Evolutionary conservation across 129 eudicot species (phyloP).

Genomic region (Calendula officinalis): DNA sequence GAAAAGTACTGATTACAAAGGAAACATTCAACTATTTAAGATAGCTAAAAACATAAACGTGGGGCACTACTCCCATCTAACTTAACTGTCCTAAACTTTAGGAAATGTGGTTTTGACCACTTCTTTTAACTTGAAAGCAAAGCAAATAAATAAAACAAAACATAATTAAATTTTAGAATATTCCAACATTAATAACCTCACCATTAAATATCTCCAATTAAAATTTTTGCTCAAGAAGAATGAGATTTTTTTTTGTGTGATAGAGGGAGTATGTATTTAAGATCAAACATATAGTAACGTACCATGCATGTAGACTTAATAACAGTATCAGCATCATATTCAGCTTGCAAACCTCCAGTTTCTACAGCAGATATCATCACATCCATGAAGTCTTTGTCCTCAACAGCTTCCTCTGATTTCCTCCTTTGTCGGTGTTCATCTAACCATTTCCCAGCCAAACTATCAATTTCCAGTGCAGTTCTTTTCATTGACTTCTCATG

Average conservation of each 20-base stretch:
- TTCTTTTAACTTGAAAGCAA: no score
- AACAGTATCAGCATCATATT: conserved; percentile 6
- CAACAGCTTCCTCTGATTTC: neutral
- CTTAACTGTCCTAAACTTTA: no score
- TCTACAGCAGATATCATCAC: conserved; percentile 6
- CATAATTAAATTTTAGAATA: no score
- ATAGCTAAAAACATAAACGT: no score
- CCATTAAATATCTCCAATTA: no score
- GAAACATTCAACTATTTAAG: no score
- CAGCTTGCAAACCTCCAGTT: neutral
- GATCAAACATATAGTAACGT: neutral
- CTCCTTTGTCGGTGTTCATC: neutral
- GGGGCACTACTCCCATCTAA: no score
- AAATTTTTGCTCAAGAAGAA: neutral
- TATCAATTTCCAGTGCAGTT: neutral
- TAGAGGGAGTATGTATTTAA: no score
- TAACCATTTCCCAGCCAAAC: neutral
- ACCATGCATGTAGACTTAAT: conserved; percentile 12
- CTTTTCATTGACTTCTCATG: conserved; percentile 10
- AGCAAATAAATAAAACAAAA: no score
- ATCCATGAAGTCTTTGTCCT: conserved; percentile 11
- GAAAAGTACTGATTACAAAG: no score
- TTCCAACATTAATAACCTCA: no score
- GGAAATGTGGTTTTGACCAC: no score
- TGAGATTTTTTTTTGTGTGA: neutral